Percentiles rank a stretch among this genome's conserved stretches.
These are phyloP conservation scores for Neofusicoccum parvum DNA, from an alignment of 2,329 filamentous ascomycete species.

Conservation along the genomic window DNA sequence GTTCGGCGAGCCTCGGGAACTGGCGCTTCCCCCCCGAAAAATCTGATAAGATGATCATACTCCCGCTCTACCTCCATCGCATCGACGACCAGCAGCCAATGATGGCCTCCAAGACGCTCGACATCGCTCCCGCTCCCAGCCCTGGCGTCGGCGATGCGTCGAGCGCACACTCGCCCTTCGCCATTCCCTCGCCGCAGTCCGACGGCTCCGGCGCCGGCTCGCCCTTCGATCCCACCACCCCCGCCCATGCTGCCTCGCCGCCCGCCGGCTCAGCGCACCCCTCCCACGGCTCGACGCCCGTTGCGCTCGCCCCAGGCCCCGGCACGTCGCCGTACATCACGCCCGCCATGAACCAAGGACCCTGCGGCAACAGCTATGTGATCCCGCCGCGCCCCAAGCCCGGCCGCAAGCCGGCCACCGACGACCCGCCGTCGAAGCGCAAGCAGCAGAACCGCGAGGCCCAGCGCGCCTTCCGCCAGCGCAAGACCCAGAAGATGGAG, in stretches of 20 bases:
- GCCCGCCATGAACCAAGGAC: constrained; percentile 26
- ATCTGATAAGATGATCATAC: constrained; percentile 22
- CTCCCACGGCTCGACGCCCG: background rate
- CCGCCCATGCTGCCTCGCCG: constrained; percentile 13
- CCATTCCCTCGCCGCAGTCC: constrained; percentile 18
- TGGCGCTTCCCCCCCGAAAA: constrained; percentile 5
- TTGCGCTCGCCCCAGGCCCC: constrained; percentile 12
- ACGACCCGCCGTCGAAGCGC: constrained; percentile 88
- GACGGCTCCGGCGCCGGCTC: constrained; percentile 9
- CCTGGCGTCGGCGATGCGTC: constrained; percentile 5
- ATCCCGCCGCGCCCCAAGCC: constrained; percentile 59
- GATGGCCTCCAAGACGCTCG: constrained; percentile 21
- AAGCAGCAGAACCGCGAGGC: constrained; percentile 94
- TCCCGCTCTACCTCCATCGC: constrained; percentile 16
- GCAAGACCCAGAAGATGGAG: constrained; percentile 80
- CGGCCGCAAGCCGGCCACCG: constrained; percentile 88
- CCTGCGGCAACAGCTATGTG: constrained; percentile 39
- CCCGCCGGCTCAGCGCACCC: background rate
- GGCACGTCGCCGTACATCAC: constrained; percentile 14
- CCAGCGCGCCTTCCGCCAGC: constrained; percentile 86
- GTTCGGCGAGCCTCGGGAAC: constrained; percentile 18
- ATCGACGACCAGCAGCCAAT: constrained; percentile 11
- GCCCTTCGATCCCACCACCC: background rate
- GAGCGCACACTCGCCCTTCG: constrained; percentile 12
- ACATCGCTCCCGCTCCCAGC: constrained; percentile 20